Base-by-base conservation (phyloP, 441 rosid species). In the Populus hybrid region DNA sequence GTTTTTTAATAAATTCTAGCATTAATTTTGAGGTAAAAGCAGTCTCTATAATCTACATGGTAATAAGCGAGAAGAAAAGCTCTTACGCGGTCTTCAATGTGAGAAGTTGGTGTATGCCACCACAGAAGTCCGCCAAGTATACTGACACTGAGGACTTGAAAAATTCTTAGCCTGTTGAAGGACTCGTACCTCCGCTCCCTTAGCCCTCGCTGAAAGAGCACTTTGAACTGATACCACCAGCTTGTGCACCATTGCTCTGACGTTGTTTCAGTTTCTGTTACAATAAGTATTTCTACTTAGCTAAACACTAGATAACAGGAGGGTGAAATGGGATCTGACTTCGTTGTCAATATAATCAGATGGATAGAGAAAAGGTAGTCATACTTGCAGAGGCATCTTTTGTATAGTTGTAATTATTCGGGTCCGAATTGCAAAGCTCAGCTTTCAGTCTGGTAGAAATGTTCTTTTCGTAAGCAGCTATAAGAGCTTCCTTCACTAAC, bases 161-260 rank as follows among this genome's bases (percentile, higher is more conserved):
- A 95, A 85, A 93, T 95, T 80, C 98, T 89, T 2, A 95, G 93
- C 85, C 88, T 88, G 83, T 95, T 95, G 87, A 95, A 95, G 35
- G 99, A 89, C 87, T 95, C 98, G 67, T 79, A 85, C 78, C 95
- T 84, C 77, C 99, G 83, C 76, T 95, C 99, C 68, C 90, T 85
- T 68, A 95, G 85, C 4, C 99, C 99, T 70, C 99, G 84, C 74
- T 90, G 95, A 67, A 95, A 92, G 77, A 95, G 82, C 73, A 93
- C 98, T 76, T 84, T 92, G 90, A 95, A 95, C 77, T 95, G 99
- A 80, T 93, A 89, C 97, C 98, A 90, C 99, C 98, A 95, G 82
- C 91, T 91, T 67, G 92, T 93, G 87, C 95, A 86, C 99, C 99
- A 95, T 77, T 91, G 92, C 76, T 88, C 90, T 73, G 92, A 80